These are phyloP conservation scores for Debaryomyces coudertii DNA, from an alignment of 1,139 yeast genomes.

Conservation along the genomic window DNA sequence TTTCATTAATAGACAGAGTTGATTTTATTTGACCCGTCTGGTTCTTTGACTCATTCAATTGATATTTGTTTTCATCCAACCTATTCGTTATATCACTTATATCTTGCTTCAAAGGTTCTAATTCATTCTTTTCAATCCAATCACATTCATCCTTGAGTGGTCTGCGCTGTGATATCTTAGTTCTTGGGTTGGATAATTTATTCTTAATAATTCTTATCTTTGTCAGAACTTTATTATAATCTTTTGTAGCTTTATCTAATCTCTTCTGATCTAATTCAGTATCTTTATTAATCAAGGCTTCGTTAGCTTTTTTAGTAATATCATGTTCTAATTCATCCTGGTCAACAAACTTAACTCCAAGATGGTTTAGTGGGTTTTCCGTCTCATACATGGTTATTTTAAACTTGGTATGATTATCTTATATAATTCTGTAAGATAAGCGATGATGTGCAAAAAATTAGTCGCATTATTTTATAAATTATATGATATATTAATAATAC, in stretches of 20 bases:
- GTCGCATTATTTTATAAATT: slow-evolving; percentile 1
- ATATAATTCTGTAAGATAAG: too few relatives aligned
- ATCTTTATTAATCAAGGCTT: slow-evolving; percentile 61
- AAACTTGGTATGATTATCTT: background rate
- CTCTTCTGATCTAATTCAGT: slow-evolving; percentile 75
- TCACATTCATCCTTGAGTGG: slow-evolving; percentile 57
- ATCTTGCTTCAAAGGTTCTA: slow-evolving; percentile 59
- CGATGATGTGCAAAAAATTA: slow-evolving; percentile 4
- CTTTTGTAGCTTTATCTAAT: slow-evolving; percentile 62
- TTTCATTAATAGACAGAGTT: slow-evolving; percentile 18
- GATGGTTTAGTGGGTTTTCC: slow-evolving; percentile 23
- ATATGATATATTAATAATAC: slow-evolving; percentile 1
- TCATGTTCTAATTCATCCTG: slow-evolving; percentile 74
- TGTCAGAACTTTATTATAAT: slow-evolving; percentile 43
- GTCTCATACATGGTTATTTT: slow-evolving; percentile 16
- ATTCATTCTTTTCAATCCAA: slow-evolving; percentile 53
- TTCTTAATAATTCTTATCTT: slow-evolving; percentile 52
- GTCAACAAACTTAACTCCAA: slow-evolving; percentile 58
- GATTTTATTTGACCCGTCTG: slow-evolving; percentile 8
- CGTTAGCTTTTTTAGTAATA: slow-evolving; percentile 72
- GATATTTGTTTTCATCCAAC: slow-evolving; percentile 36
- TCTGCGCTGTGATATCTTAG: slow-evolving; percentile 69
- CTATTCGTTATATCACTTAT: slow-evolving; percentile 66
- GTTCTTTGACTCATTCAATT: slow-evolving; percentile 19
- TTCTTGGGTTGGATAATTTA: slow-evolving; percentile 53